Evolutionary conservation across 805 yeast species (phyloP), one percentile per base, ranked within the genome.

Genomic region (Barnettozyma botsteinii): DNA sequence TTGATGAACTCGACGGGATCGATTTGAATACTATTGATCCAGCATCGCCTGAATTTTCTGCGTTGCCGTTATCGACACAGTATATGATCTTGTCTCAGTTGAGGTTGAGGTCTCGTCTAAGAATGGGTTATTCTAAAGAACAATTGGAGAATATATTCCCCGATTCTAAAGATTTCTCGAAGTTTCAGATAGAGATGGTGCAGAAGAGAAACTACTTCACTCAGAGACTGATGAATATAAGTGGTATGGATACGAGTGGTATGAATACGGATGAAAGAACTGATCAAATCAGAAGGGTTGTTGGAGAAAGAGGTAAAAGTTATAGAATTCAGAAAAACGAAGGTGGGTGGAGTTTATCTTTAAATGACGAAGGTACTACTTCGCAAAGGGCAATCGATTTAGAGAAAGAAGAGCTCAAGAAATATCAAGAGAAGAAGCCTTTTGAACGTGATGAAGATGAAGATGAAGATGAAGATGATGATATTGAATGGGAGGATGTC

Each of bases 81-180:
- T 93, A 93, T 56, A 86, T 88, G 75, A 76, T 87, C 4, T 64
- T 93, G 11, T 85, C 93, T 9, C 86, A 85, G 43, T 71, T 95
- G 13, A 61, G 99, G 41, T 64, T 88, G 20, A 73, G 87, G 46
- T 89, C 97, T 0, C 66, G 99, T 42, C 71, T 93, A 57, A 78
- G 99, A 64, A 81, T 93, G 95, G 99, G 99, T 1, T 89, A 85
- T 55, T 70, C 91, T 0, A 85, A 88, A 42, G 88, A 85, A n/a
- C 97, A 93, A 54, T 66, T 93, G 26, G 85, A 85, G 48, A 65
- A 74, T 5, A 64, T 87, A 40, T 93, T 91, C 52, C 95, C 96
- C 0, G 71, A 85, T 52, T 77, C 89, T 38, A 72, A 85, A 76
- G 96, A 88, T 45, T 93, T 93, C 53, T 88, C 97, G 14, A 81